phyloP scores from a whole-genome alignment of 2,329 filamentous ascomycete species.

The Colletotrichum spaethianum region DNA sequence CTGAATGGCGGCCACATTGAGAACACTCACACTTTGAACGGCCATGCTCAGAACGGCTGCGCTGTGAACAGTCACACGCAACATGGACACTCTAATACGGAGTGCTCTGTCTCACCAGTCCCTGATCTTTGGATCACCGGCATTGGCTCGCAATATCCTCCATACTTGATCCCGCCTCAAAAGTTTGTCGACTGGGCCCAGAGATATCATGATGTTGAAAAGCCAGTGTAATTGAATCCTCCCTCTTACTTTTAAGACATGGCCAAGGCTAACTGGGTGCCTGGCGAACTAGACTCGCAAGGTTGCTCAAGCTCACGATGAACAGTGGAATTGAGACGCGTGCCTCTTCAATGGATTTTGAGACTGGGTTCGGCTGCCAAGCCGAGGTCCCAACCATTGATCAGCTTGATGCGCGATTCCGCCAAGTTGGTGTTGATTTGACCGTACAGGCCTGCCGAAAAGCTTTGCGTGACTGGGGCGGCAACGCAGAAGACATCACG shows the following conservation, averaged over 20 bases:
- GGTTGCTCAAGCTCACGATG: conserved; percentile 21
- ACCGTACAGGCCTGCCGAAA: conserved; percentile 49
- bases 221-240: conserved; percentile 4
- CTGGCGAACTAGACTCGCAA: neutral
- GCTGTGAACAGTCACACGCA: neutral
- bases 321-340: conserved; percentile 26
- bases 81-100: neutral
- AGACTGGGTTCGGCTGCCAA: conserved; percentile 21
- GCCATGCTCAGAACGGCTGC: neutral
- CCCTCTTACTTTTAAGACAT: neutral
- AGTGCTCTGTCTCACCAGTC: neutral
- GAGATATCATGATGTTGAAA: conserved; percentile 16
- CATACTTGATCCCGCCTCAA: conserved; percentile 12
- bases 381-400: conserved; percentile 42
- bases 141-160: conserved; percentile 26
- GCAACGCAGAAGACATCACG: conserved; percentile 48
- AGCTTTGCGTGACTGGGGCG: conserved; percentile 49
- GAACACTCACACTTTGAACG: neutral
- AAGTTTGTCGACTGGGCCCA: neutral
- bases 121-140: conserved; percentile 29
- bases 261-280: neutral
- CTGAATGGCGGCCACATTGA: neutral
- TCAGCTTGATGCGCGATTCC: conserved; percentile 48
- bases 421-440: conserved; percentile 48
- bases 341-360: conserved; percentile 26